phyloP scores from a whole-genome alignment of 208 protist genomes.

The Phytomonas sp. region DNA sequence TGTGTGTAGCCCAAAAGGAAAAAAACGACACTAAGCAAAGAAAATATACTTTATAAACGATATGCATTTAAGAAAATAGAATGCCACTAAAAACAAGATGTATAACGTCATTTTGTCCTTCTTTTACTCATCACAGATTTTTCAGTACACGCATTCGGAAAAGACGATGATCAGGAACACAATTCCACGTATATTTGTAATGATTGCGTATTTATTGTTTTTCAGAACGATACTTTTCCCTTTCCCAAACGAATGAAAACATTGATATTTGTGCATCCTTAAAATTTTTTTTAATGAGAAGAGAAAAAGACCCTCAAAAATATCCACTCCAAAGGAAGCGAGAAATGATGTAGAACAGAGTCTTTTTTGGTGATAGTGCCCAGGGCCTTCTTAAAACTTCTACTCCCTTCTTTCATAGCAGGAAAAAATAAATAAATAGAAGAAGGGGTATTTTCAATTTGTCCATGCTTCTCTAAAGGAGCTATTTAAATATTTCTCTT shows the following conservation, averaged over 20 bases:
- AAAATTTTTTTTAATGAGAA: neutral
- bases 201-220: neutral
- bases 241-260: neutral
- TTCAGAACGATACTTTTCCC: neutral
- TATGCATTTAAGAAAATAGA: neutral
- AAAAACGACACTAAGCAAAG: neutral
- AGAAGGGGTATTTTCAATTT: neutral
- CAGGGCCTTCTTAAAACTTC: neutral
- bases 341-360: neutral
- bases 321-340: neutral
- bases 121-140: neutral
- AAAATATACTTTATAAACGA: neutral
- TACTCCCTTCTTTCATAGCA: neutral
- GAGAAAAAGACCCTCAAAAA: neutral
- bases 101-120: neutral
- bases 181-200: neutral
- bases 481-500: neutral
- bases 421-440: neutral
- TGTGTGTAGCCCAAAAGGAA: neutral
- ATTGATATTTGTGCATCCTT: neutral
- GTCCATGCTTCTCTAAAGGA: neutral
- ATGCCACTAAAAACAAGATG: conserved; percentile 2
- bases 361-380: neutral
- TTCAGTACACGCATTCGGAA: neutral
- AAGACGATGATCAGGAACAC: neutral